Base-by-base conservation (phyloP, 2,329 filamentous ascomycete genomes). In the Fusarium temperatum region DNA sequence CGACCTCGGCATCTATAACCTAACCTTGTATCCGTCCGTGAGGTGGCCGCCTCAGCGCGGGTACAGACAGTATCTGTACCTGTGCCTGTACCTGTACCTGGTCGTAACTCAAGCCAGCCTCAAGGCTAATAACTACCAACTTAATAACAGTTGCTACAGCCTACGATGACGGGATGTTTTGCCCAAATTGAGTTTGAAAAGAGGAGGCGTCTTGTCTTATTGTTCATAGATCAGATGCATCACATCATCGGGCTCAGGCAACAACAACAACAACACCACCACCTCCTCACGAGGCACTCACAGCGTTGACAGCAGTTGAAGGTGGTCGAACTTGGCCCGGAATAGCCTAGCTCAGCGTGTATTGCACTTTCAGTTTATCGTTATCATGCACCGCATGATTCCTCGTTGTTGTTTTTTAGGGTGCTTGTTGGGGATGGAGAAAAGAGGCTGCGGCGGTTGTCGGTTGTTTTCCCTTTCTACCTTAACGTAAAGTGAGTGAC, bases 211-310 rank as follows among this genome's bases (percentile, higher is more conserved):
- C 26, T 24, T 64, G 26, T 28, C 39, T 30, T 26, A 30, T 62
- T 62, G 15, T 45, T 39, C 60, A 58, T 14, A 58, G 30, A 35
- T 45, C 51, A 24, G 62, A 42, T 35, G 42, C 56, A 56, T 70
- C 67, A 65, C 53, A 70, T 65, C 67, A 70, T 54, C 36, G n/a
- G 45, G 36, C 32, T 72, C 65, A 73, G 70, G 66, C 70, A 60
- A 73, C 70, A 47, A 63, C 51, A 68, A 64, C 68, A 72, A 72
- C 68, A 45, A 54, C 67, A 67, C 55, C 48, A 70, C 57, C 67
- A 63, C 55, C 69, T 64, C 66, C 32, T 58, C 55, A 67, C 55
- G 42, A 70, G 70, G 66, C 70, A 60, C 39, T 62, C 63, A 64
- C 15, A 48, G 35, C 50, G 48, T 61, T 66, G 44, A 63, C 39